A percentile compares a stretch with the other conserved stretches of the same genome.
Evolutionary conservation across 2,329 filamentous ascomycete genomes (phyloP).

Genomic region (Colletotrichum coccodes): DNA sequence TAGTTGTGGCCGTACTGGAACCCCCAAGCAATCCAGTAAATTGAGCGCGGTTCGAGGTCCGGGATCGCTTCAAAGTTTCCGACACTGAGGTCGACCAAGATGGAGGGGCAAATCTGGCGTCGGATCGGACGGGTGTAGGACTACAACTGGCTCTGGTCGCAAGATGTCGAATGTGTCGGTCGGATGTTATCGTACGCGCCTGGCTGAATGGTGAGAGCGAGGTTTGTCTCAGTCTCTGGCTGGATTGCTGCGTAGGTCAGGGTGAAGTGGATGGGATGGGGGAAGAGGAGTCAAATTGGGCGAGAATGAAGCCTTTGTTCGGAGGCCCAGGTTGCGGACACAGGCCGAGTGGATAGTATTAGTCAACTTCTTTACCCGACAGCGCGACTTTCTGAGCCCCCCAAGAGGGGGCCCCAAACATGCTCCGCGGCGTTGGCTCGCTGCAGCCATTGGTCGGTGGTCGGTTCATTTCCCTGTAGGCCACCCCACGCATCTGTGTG

Average conservation of each 20-base stretch:
- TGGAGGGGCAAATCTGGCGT: slow-evolving; percentile 17
- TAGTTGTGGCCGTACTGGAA: slow-evolving; percentile 13
- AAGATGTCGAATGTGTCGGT: not conserved
- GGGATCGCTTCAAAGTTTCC: slow-evolving; percentile 18
- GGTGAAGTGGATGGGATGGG: slow-evolving; percentile 32
- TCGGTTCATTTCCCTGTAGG: slow-evolving; percentile 15
- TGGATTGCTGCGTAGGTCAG: slow-evolving; percentile 17
- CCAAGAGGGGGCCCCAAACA: slow-evolving; percentile 4
- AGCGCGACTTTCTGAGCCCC: slow-evolving; percentile 21
- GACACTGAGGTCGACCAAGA: not conserved
- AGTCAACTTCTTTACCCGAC: slow-evolving; percentile 34
- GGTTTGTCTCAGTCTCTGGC: slow-evolving; percentile 5
- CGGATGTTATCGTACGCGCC: not conserved
- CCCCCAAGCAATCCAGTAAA: slow-evolving; percentile 5
- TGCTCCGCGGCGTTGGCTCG: slow-evolving; percentile 17
- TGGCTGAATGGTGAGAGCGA: slow-evolving; percentile 8
- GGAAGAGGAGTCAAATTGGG: slow-evolving; percentile 31
- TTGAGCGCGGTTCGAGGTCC: slow-evolving; percentile 9
- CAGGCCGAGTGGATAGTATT: slow-evolving; percentile 31
- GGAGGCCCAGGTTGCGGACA: slow-evolving; percentile 25
- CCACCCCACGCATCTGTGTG: slow-evolving; percentile 18
- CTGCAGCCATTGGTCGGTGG: slow-evolving; percentile 16
- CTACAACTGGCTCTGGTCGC: not conserved
- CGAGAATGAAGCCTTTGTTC: slow-evolving; percentile 33
- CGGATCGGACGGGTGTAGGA: not conserved